These are phyloP conservation scores for Exophiala mesophila DNA, from an alignment of 2,329 filamentous ascomycete species.

Conservation along the genomic window DNA sequence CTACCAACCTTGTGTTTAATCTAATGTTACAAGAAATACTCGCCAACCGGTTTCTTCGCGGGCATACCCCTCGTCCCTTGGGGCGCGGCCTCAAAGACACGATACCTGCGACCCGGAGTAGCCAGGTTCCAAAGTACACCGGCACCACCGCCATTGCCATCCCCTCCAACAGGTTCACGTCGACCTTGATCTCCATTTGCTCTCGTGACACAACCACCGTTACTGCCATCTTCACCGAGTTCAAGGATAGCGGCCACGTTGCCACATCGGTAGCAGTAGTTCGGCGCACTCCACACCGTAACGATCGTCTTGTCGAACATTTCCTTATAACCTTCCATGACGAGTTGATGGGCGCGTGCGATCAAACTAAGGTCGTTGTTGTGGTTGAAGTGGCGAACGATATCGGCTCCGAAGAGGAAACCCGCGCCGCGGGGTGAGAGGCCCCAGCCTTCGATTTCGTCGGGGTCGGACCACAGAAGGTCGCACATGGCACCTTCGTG, in stretches of 20 bases:
- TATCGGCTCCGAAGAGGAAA: constrained; percentile 91
- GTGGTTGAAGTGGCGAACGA: constrained; percentile 94
- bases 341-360: constrained; percentile 89
- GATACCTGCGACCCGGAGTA: constrained; percentile 82
- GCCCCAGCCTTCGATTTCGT: constrained; percentile 97
- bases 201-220: constrained; percentile 43
- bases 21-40: constrained; percentile 73
- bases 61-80: constrained; percentile 97
- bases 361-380: constrained; percentile 88
- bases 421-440: constrained; percentile 89
- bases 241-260: constrained; percentile 95
- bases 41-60: constrained; percentile 94
- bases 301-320: constrained; percentile 97
- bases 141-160: constrained; percentile 14
- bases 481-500: constrained; percentile 99
- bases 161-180: constrained; percentile 31
- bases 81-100: constrained; percentile 93
- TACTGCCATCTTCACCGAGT: constrained; percentile 60
- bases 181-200: constrained; percentile 41
- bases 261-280: constrained; percentile 94
- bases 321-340: constrained; percentile 99
- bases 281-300: constrained; percentile 96
- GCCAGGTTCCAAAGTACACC: constrained; percentile 29
- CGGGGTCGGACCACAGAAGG: constrained; percentile 93
- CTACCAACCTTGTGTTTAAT: no score